A percentile compares a stretch with the other conserved stretches of the same genome.
phyloP scores from a whole-genome alignment of 2,329 filamentous ascomycete genomes.

The Elsinoe ampelina region DNA sequence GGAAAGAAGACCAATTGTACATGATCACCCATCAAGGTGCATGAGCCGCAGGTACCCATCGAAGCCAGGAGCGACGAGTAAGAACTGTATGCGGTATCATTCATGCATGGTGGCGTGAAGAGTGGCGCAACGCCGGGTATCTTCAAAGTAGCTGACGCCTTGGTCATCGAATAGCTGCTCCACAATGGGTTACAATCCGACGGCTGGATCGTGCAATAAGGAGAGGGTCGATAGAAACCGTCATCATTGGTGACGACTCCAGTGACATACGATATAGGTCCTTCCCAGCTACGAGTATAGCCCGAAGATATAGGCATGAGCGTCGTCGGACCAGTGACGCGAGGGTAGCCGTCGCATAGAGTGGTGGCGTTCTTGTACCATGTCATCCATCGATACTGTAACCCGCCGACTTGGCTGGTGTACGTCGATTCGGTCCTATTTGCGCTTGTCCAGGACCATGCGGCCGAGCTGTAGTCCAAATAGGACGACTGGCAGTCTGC shows the following conservation, averaged over 20 bases:
- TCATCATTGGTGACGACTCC: not conserved
- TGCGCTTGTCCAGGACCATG: constrained; percentile 7
- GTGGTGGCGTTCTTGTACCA: constrained; percentile 24
- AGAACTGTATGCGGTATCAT: constrained; percentile 15
- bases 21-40: constrained; percentile 24
- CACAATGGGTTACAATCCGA: not conserved
- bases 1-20: constrained; percentile 25
- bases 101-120: constrained; percentile 21
- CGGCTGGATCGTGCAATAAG: not conserved
- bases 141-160: not conserved
- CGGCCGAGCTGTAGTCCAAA: constrained; percentile 3
- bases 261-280: not conserved
- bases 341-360: constrained; percentile 24
- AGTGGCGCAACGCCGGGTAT: constrained; percentile 15
- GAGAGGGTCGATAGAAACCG: not conserved
- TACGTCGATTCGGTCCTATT: not conserved
- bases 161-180: not conserved
- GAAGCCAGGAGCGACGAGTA: constrained; percentile 14
- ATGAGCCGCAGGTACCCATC: constrained; percentile 22
- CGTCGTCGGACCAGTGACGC: constrained; percentile 21
- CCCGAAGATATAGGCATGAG: constrained; percentile 16
- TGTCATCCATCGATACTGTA: constrained; percentile 16
- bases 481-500: constrained; percentile 6
- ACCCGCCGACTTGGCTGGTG: constrained; percentile 16
- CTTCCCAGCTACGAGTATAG: not conserved